Percentiles rank a stretch among this genome's conserved stretches.
phyloP scores from a whole-genome alignment of 495 filamentous ascomycete genomes.

The Staphylotrichum tortipilum region DNA sequence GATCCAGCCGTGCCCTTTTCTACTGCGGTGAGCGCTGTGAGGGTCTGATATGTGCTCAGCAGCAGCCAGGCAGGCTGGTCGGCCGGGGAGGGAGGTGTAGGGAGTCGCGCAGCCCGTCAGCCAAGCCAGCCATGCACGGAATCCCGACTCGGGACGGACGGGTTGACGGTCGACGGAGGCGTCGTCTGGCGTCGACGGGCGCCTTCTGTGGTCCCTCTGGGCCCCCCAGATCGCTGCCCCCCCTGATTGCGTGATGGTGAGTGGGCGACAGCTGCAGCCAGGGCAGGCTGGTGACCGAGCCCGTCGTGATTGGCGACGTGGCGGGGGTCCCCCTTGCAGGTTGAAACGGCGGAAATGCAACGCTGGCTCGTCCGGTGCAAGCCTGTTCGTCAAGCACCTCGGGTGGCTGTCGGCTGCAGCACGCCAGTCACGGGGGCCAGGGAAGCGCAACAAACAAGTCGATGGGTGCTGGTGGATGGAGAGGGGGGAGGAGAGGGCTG shows the following conservation, averaged over 20 bases:
- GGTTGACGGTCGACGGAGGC: too few relatives aligned
- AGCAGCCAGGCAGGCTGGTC: too few relatives aligned
- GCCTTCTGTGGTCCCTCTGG: too few relatives aligned
- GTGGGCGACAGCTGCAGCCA: neutral
- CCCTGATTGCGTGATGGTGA: neutral
- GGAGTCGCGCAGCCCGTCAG: too few relatives aligned
- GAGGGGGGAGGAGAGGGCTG: neutral
- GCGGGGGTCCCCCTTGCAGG: slow-evolving; percentile 19
- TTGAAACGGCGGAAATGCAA: slow-evolving; percentile 18
- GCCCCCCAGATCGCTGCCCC: too few relatives aligned
- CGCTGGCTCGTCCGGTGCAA: slow-evolving; percentile 8
- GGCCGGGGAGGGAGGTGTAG: too few relatives aligned
- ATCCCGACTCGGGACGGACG: neutral
- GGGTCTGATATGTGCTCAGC: too few relatives aligned
- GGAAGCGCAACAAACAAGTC: too few relatives aligned
- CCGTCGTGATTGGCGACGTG: slow-evolving; percentile 17
- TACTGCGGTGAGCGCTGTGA: too few relatives aligned
- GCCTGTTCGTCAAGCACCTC: neutral
- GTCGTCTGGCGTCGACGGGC: too few relatives aligned
- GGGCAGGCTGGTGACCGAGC: neutral
- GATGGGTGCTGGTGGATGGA: too few relatives aligned
- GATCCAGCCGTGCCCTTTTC: too few relatives aligned
- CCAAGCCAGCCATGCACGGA: neutral
- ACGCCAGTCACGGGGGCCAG: neutral
- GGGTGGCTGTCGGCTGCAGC: neutral